Conservation (phyloP, 106 monocot genomes). For the Ottelia alismoides region DNA sequence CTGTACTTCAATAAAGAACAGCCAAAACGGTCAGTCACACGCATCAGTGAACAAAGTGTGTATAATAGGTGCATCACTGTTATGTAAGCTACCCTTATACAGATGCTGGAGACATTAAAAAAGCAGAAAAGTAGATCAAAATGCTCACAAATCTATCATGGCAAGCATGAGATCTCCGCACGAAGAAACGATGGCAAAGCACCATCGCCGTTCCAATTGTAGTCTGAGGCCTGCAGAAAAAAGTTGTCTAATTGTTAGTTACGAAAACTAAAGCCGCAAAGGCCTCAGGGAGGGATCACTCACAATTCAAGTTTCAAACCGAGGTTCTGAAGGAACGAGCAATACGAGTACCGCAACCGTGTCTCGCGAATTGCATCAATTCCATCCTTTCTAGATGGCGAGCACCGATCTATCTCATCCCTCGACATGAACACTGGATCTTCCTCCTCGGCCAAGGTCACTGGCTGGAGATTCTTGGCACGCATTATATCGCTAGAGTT, state of each 20-base stretch:
- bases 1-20: no score
- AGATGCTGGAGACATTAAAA: no score
- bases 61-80: no score
- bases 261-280: no score
- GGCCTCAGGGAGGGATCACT: no score
- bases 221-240: slow-evolving; percentile 76
- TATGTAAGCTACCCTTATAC: no score
- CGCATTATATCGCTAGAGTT: neutral
- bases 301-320: slow-evolving; percentile 54
- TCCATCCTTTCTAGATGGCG: slow-evolving; percentile 88
- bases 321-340: slow-evolving; percentile 58
- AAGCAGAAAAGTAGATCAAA: neutral
- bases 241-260: no score
- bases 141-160: slow-evolving; percentile 91
- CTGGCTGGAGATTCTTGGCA: neutral
- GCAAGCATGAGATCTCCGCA: slow-evolving; percentile 83
- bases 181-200: slow-evolving; percentile 85
- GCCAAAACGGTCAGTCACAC: no score
- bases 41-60: no score
- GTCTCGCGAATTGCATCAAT: slow-evolving; percentile 52
- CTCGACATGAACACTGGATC: slow-evolving; percentile 41
- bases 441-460: slow-evolving; percentile 5
- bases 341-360: slow-evolving; percentile 67
- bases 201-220: slow-evolving; percentile 76
- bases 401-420: slow-evolving; percentile 82